Conservation (phyloP, 345 rosid genomes). For the Luvunga scandens region DNA sequence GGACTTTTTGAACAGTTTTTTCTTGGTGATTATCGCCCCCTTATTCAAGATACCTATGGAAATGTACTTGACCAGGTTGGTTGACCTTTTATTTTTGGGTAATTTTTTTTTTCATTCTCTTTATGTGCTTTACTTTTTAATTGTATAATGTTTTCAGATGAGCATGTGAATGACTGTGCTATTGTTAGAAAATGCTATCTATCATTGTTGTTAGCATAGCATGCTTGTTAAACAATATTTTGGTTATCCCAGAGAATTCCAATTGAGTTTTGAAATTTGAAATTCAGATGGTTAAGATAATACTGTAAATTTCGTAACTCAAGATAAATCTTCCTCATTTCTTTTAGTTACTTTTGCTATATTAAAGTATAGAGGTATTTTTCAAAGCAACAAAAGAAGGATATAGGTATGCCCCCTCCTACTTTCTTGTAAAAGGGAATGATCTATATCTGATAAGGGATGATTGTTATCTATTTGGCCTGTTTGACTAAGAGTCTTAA, state of each 20-base stretch:
- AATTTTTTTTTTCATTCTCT: neutral
- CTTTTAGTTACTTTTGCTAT: neutral
- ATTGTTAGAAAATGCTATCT: neutral
- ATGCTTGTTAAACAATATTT: neutral
- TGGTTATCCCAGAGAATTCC: neutral
- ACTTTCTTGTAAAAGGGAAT: neutral
- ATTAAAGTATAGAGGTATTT: too few relatives aligned
- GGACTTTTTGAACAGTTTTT: constrained; percentile 61
- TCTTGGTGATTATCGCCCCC: constrained; percentile 97
- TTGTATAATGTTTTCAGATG: neutral
- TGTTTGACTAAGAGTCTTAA: neutral
- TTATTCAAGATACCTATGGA: constrained; percentile 78
- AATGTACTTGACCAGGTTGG: constrained; percentile 92
- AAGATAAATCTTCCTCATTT: neutral
- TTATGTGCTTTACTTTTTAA: neutral
- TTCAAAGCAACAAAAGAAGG: too few relatives aligned
- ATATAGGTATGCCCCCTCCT: neutral
- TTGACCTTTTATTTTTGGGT: constrained; percentile 20
- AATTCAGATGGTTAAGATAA: neutral
- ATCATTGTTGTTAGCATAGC: neutral
- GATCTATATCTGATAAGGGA: neutral
- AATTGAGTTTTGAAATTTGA: neutral
- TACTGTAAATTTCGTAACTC: neutral
- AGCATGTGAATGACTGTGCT: neutral
- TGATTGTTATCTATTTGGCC: neutral